Evolutionary conservation across 2,329 filamentous ascomycete species (phyloP).

Genomic region (Xylariaceae sp.): DNA sequence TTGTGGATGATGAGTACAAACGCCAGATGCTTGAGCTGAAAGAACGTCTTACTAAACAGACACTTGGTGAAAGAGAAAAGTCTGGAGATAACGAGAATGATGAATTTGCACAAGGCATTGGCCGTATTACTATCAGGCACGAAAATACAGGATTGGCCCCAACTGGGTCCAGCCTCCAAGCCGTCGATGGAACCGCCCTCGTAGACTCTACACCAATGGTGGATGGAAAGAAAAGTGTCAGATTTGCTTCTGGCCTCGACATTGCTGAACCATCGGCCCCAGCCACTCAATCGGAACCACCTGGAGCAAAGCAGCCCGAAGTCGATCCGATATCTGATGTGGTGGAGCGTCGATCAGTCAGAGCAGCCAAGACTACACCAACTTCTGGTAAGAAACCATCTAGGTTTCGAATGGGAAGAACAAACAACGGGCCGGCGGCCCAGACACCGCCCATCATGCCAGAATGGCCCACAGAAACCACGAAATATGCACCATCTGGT

Average conservation of each 20-base stretch:
- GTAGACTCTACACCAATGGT: constrained; percentile 1
- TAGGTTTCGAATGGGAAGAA: constrained; percentile 56
- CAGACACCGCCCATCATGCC: constrained; percentile 37
- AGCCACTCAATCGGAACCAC: constrained; percentile 29
- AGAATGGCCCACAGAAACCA: constrained; percentile 51
- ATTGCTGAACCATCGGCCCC: constrained; percentile 38
- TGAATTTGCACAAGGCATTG: constrained; percentile 46
- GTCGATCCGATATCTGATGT: constrained; percentile 60
- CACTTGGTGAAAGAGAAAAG: constrained; percentile 46
- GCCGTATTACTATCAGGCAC: constrained; percentile 45
- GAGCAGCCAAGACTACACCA: constrained; percentile 17
- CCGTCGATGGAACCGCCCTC: constrained; percentile 17
- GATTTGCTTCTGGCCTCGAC: constrained; percentile 40
- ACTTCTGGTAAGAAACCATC: constrained; percentile 51
- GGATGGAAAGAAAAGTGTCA: constrained; percentile 38
- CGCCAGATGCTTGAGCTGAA: constrained; percentile 86
- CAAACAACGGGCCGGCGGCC: constrained; percentile 15
- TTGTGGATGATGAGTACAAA: constrained; percentile 76
- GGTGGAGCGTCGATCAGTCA: constrained; percentile 49
- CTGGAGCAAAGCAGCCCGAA: constrained; percentile 28
- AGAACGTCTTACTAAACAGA: constrained; percentile 60
- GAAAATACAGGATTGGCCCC: constrained; percentile 23
- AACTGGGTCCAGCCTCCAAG: constrained; percentile 29
- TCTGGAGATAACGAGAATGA: constrained; percentile 49
- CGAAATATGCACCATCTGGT: constrained; percentile 51